Percentiles rank a stretch among this genome's conserved stretches.
These are phyloP conservation scores for Samsoniella hepiali DNA, from an alignment of 2,329 filamentous ascomycete species.

Conservation along the genomic window DNA sequence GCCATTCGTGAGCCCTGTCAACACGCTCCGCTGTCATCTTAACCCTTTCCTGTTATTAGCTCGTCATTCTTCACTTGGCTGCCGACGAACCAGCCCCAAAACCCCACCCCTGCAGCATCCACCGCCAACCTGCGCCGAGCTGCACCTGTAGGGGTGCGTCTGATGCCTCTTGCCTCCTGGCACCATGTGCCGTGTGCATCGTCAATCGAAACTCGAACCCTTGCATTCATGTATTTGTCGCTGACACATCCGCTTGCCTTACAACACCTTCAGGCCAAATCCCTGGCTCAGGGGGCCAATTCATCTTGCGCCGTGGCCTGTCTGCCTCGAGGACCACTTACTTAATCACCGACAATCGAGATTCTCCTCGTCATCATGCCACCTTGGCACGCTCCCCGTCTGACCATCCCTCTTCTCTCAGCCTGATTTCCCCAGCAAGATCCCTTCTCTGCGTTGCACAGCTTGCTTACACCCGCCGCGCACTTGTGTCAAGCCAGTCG, in stretches of 20 bases:
- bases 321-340: background rate
- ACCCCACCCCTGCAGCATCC: background rate
- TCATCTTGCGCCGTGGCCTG: background rate
- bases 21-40: slow-evolving; percentile 8
- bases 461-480: slow-evolving; percentile 3
- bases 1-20: slow-evolving; percentile 1
- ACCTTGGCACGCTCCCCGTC: slow-evolving; percentile 1
- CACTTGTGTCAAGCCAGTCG: slow-evolving; percentile 1
- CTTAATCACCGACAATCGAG: slow-evolving; percentile 11
- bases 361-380: slow-evolving; percentile 4
- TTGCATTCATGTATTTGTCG: background rate
- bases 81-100: background rate
- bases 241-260: background rate
- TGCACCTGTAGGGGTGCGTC: background rate
- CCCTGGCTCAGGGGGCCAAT: background rate
- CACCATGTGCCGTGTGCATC: background rate
- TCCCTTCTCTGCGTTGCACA: background rate
- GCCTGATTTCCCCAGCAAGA: slow-evolving; percentile 3
- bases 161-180: background rate
- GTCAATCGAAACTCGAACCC: background rate
- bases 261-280: background rate
- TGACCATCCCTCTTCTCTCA: slow-evolving; percentile 6
- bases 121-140: background rate
- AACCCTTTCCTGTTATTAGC: background rate
- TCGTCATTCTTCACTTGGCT: background rate